These are phyloP conservation scores for Phoenix roebelenii DNA, from an alignment of 176 grass and related monocot genomes.

Conservation along the genomic window DNA sequence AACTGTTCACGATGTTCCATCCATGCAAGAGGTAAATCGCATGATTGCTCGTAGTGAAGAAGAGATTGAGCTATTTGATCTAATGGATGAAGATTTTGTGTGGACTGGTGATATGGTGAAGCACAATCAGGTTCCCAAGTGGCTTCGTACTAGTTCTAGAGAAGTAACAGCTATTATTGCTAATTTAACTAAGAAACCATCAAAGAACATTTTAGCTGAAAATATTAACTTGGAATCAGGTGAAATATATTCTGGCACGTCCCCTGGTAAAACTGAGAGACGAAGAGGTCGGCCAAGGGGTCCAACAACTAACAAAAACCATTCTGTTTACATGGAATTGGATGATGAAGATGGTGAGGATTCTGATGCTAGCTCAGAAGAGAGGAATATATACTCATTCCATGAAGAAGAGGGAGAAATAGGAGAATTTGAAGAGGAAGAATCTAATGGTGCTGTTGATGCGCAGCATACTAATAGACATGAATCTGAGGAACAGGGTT, in stretches of 20 bases:
- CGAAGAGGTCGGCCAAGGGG: constrained; percentile 50
- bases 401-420: constrained; percentile 63
- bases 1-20: constrained; percentile 95
- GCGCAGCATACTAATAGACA: constrained; percentile 43
- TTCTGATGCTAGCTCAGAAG: constrained; percentile 70
- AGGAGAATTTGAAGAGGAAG: constrained; percentile 77
- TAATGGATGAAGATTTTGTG: constrained; percentile 97
- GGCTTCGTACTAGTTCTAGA: constrained; percentile 64
- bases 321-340: constrained; percentile 77
- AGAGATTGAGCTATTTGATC: constrained; percentile 91
- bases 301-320: constrained; percentile 27
- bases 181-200: constrained; percentile 74
- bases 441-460: constrained; percentile 50
- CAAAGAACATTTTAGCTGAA: constrained; percentile 42
- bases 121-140: constrained; percentile 75
- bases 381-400: constrained; percentile 45
- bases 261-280: constrained; percentile 40
- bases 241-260: constrained; percentile 16
- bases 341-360: constrained; percentile 78
- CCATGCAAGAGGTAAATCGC: constrained; percentile 95
- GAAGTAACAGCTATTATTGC: constrained; percentile 59
- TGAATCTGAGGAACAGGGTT: not conserved
- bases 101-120: constrained; percentile 92
- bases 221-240: constrained; percentile 37
- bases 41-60: constrained; percentile 91